Percentiles rank a stretch among this genome's conserved stretches.
These are phyloP conservation scores for Fragaria vesca DNA, from an alignment of 306 rosid species.

Conservation along the genomic window DNA sequence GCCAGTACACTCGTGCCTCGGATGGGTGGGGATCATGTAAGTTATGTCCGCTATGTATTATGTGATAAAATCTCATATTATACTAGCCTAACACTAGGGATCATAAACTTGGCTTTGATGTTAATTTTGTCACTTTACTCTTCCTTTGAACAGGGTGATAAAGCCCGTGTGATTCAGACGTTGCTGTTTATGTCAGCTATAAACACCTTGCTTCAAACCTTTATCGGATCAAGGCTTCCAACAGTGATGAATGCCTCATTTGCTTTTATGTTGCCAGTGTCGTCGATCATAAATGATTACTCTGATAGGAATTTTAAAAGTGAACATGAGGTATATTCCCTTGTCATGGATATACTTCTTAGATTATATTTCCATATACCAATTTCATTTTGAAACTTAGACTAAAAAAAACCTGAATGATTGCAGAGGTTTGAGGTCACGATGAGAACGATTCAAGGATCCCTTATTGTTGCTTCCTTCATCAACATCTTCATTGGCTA, in stretches of 20 bases:
- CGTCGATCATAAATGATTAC: slow-evolving; percentile 67
- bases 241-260: slow-evolving; percentile 75
- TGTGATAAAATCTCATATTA: not conserved
- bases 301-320: slow-evolving; percentile 42
- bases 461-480: slow-evolving; percentile 74
- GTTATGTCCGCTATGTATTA: slow-evolving; percentile 14
- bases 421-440: slow-evolving; percentile 73
- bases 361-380: not conserved
- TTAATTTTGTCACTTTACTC: slow-evolving; percentile 10
- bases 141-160: slow-evolving; percentile 60
- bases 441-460: slow-evolving; percentile 89
- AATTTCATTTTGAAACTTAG: not conserved
- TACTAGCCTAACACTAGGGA: not conserved
- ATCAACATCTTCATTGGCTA: slow-evolving; percentile 75
- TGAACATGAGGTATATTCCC: slow-evolving; percentile 60
- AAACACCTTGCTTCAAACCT: slow-evolving; percentile 80
- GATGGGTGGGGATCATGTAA: slow-evolving; percentile 90
- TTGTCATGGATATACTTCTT: not conserved
- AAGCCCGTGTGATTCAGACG: slow-evolving; percentile 86
- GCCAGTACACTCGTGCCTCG: slow-evolving; percentile 64
- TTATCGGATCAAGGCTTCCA: slow-evolving; percentile 89
- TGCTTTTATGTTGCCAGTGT: slow-evolving; percentile 61
- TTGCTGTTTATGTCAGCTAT: slow-evolving; percentile 77
- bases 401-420: not conserved
- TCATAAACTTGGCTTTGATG: not conserved